These are phyloP conservation scores for Candida insectorum DNA, from an alignment of 805 yeast genomes.

Conservation along the genomic window DNA sequence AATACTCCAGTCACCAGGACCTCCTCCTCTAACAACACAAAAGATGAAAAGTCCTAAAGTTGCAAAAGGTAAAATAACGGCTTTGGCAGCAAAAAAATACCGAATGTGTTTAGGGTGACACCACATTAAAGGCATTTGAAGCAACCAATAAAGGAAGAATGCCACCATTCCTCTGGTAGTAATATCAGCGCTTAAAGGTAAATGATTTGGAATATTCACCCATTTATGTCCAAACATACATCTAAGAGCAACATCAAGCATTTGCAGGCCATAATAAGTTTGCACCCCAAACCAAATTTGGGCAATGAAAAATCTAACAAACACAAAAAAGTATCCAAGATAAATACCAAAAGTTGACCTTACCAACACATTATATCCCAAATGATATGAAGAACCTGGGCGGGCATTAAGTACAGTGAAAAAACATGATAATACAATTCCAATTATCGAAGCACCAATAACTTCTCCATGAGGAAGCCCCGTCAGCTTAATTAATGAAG, in stretches of 20 bases:
- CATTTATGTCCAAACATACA: conserved; percentile 13
- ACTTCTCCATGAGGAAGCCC: conserved; percentile 12
- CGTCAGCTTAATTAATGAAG: conserved; percentile 8
- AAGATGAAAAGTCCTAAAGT: conserved; percentile 10
- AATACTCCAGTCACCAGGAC: conserved; percentile 12
- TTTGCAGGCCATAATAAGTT: conserved; percentile 8
- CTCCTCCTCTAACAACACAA: conserved; percentile 10
- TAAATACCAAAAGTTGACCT: conserved; percentile 11
- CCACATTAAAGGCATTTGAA: conserved; percentile 13
- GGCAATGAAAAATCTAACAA: conserved; percentile 11
- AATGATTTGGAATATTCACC: conserved; percentile 8
- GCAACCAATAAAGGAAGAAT: conserved; percentile 9
- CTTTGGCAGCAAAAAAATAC: conserved; percentile 10
- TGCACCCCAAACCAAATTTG: conserved; percentile 12
- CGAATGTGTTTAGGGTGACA: conserved; percentile 13
- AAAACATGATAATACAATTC: conserved; percentile 9
- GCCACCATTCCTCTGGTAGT: conserved; percentile 8
- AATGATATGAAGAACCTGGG: conserved; percentile 12
- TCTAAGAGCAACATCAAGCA: conserved; percentile 6
- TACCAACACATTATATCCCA: conserved; percentile 10
- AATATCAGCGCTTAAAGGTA: conserved; percentile 11
- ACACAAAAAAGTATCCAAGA: conserved; percentile 10
- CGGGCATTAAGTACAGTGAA: conserved; percentile 13
- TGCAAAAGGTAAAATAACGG: conserved; percentile 11
- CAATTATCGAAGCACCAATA: conserved; percentile 11